Evolutionary conservation across 2,329 filamentous ascomycete genomes (phyloP), one percentile per base, ranked within the genome.

Genomic region (Westerdykella ornata): DNA sequence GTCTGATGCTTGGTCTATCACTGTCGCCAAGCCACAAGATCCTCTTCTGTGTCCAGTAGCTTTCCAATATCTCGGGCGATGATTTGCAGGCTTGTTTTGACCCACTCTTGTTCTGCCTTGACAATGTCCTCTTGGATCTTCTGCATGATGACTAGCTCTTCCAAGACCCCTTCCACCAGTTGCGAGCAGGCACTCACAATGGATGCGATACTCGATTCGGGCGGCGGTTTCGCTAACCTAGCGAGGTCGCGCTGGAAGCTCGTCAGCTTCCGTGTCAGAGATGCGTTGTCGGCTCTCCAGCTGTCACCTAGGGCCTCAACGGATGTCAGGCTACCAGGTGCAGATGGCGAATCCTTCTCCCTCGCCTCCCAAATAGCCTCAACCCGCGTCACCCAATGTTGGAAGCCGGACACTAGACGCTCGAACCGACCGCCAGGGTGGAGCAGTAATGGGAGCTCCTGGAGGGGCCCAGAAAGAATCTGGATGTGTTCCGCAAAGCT

Each of bases 401-500:
- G 53, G 37, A 68, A 68, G 0, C 53, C 53, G 32, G 43, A 48
- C 13, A 59, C 51, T 12, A 63, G 50, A 14, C 54, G 54, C 19
- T 51, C 48, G 18, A 61, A 56, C 5, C 65, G 59, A 6, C 65
- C 65, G 15, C 58, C 58, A 17, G 51, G 33, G 32, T 65, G 57
- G 7, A 62, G 44, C 20, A 67, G 43, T 2, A 54, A 55, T 13
- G 59, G 60, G 13, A 67, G 51, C 39, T 69, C 64, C 28, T 64
- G 56, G 2, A 68, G 49, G 2, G 66, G 57, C 4, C 51, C 56
- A 0, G 60, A 65, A 3, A 69, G 54, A 7, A 58, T 42, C 36
- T 65, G 62, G 6, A 68, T 57, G 37, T 66, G 53, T 39, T 65
- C 58, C 12, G 57, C 53, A 1, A 68, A 48, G 6, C 53, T 56